Base-by-base conservation (phyloP, 345 rosid genomes). In the Adansonia digitata region DNA sequence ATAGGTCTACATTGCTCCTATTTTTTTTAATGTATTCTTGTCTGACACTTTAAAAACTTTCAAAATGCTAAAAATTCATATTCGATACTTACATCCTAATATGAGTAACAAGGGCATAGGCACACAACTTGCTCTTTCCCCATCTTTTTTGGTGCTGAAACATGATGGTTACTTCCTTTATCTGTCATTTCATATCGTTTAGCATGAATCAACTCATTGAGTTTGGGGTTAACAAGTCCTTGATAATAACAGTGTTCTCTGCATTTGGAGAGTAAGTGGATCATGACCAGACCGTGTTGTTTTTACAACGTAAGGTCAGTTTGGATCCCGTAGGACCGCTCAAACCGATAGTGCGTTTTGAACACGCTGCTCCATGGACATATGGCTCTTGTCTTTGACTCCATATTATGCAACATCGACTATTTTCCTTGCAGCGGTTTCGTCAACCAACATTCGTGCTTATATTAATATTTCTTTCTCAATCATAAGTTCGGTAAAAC, bases 71-170 rank as follows among this genome's bases (percentile, higher is more conserved):
- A n/a, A n/a, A n/a, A n/a, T n/a, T n/a, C n/a, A n/a, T n/a, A n/a
- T n/a, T n/a, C n/a, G n/a, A n/a, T n/a, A n/a, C n/a, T n/a, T n/a
- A n/a, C n/a, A n/a, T n/a, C n/a, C n/a, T n/a, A n/a, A n/a, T n/a
- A n/a, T n/a, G n/a, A n/a, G n/a, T n/a, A n/a, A n/a, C n/a, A n/a
- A n/a, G n/a, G n/a, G 34, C 34, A 31, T 31, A 31, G 34, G 34
- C 34, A 31, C 1, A 31, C 34, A 31, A 31, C 34, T 31, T 31
- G 3, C 22, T 5, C 45, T 63, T 78, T 75, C 75, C 72, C 71
- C 74, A 1, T 31, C 79, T 81, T 79, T 75, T 81, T 74, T 82
- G 86, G 71, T 68, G 60, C 77, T 79, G 74, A 71, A 75, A 63
- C 76, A 75, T 82, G 82, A 64, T 69, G 61, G 49, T 65, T 65